phyloP scores from a whole-genome alignment of 1,284 basidiomycete genomes.

The Apiotrichum veenhuisii region DNA sequence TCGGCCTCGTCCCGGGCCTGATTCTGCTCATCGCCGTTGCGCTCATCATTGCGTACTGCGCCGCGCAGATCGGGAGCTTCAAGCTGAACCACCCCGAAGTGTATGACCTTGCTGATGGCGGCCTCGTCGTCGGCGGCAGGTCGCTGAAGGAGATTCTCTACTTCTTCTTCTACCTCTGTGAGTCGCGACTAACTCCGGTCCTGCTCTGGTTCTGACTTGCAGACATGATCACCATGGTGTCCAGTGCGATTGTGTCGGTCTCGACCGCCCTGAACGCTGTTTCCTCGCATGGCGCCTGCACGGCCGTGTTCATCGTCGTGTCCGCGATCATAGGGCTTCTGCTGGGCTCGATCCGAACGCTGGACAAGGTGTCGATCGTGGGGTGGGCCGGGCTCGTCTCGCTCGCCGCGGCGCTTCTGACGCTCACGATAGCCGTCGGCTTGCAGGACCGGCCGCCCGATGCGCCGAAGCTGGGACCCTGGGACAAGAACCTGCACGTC shows the following conservation, averaged over 20 bases:
- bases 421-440: constrained; percentile 38
- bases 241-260: constrained; percentile 30
- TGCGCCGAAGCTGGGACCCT: constrained; percentile 34
- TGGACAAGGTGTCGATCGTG: constrained; percentile 30
- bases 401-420: constrained; percentile 29
- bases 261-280: constrained; percentile 45
- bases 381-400: constrained; percentile 34
- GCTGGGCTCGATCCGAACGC: constrained; percentile 31
- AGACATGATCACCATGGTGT: constrained; percentile 15
- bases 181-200: too few species aligned
- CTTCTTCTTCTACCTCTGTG: constrained; percentile 7
- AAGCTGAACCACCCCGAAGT: constrained; percentile 19
- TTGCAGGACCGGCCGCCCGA: constrained; percentile 37
- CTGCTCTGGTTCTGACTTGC: not conserved
- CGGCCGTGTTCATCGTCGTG: constrained; percentile 31
- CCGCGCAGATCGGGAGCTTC: constrained; percentile 20
- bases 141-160: constrained; percentile 24
- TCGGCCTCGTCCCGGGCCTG: constrained; percentile 35
- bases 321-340: constrained; percentile 24
- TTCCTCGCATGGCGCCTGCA: constrained; percentile 30
- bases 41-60: constrained; percentile 28
- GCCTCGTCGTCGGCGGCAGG: constrained; percentile 21
- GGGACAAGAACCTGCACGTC: constrained; percentile 28
- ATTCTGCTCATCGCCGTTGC: constrained; percentile 28
- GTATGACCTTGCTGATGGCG: constrained; percentile 28